Base-by-base conservation (phyloP, 257 asterid species). In the Nicotiana obtusifolia region DNA sequence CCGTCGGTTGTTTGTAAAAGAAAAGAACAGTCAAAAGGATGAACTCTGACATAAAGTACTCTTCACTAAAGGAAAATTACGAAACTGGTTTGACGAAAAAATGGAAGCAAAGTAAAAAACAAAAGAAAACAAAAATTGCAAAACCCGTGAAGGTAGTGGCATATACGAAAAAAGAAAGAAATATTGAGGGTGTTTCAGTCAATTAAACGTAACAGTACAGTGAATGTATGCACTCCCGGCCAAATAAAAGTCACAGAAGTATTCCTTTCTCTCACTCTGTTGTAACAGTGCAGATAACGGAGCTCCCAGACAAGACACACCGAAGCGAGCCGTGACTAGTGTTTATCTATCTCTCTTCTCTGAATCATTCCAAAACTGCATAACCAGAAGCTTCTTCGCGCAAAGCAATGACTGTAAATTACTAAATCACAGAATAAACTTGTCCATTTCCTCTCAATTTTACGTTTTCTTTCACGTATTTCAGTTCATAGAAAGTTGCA, bases 221-320 rank as follows among this genome's bases (percentile, higher is more conserved):
- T 44, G 77, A 41, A 16, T 62, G 64, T 80, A 10, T n/a, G 81
- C 35, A 65, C 5, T n/a, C 60, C 26, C 10, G 84, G 78, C 33
- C 33, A 64, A 69, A 49, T 17, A 82, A 35, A 69, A 75, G 24
- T 47, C 5, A 10, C 76, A 33, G 65, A 37, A 57, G 84, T 60
- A 33, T 33, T 41, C 76, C 41, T 4, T 10, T 59, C 28, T 77
- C 81, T 57, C 3, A 28, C 56, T 77, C 4, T 16, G 80, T 75
- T 30, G 49, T 41, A 33, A 47, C 81, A 26, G 52, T 61, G 62
- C 78, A 64, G 87, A 84, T 84, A 80, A 81, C 88, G 77, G 85
- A 67, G 67, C 77, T 24, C 20, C 86, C 84, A 83, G 89, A 91
- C 89, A 88, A 84, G n/a, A 37, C 22, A 56, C 87, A 88, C 90